These are phyloP conservation scores for Pseudozyma tsukubaensis DNA, from an alignment of 1,284 basidiomycete species.

Conservation along the genomic window DNA sequence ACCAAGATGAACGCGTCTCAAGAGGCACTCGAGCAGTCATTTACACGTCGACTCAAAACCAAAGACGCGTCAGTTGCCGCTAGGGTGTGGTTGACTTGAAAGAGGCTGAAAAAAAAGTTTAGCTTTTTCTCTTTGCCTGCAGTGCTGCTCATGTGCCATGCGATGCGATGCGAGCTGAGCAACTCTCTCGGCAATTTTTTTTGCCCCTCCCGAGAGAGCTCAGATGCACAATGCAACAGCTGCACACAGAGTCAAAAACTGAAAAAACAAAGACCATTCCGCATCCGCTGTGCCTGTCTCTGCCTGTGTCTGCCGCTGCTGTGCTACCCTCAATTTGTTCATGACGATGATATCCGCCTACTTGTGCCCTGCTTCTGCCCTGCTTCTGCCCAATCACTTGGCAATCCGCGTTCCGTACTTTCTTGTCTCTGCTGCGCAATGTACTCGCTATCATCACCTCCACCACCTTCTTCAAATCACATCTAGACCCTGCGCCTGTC, in stretches of 20 bases:
- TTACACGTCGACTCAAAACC: slow-evolving; percentile 19
- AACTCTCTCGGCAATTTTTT: slow-evolving; percentile 3
- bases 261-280: slow-evolving; percentile 8
- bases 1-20: not conserved
- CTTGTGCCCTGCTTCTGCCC: no score
- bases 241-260: not conserved
- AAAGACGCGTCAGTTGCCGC: not conserved
- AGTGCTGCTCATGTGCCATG: not conserved
- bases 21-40: slow-evolving; percentile 10
- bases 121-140: not conserved
- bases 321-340: not conserved
- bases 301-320: not conserved
- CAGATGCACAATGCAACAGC: no score
- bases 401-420: slow-evolving; percentile 24
- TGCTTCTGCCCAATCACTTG: slow-evolving; percentile 2
- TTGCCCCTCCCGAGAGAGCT: no score
- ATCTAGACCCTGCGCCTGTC: slow-evolving; percentile 5
- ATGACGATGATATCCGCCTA: not conserved
- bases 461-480: slow-evolving; percentile 15
- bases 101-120: not conserved
- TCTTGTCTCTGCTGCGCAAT: not conserved
- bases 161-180: not conserved
- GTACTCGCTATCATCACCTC: slow-evolving; percentile 38
- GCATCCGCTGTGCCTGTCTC: slow-evolving; percentile 7
- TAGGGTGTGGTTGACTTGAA: not conserved